Percentiles rank a stretch among this genome's conserved stretches.
These are phyloP conservation scores for Arthrobotrys sinensis DNA, from an alignment of 2,329 filamentous ascomycete genomes.

Conservation along the genomic window DNA sequence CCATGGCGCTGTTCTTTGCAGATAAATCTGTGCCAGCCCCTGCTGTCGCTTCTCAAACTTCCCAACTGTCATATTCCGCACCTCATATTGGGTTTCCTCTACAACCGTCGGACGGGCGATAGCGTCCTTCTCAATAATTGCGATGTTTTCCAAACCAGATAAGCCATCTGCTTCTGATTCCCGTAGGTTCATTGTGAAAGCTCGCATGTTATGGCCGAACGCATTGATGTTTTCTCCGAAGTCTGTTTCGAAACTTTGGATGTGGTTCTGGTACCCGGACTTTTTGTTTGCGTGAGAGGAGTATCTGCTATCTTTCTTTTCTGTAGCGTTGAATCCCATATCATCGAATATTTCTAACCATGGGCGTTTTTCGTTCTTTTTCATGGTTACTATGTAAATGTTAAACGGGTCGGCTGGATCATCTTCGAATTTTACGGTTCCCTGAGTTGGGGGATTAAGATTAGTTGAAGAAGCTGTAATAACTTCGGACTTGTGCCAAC, in stretches of 20 bases:
- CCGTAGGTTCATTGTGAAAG: constrained; percentile 60
- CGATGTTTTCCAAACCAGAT: constrained; percentile 10
- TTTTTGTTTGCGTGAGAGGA: not conserved
- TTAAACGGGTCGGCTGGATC: constrained; percentile 16
- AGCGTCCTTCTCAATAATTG: constrained; percentile 15
- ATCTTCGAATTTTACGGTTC: not conserved
- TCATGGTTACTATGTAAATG: constrained; percentile 31
- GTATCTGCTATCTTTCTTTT: constrained; percentile 66
- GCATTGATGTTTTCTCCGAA: constrained; percentile 44
- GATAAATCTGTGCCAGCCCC: not conserved
- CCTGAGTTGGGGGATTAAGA: not conserved
- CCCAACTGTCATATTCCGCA: constrained; percentile 8
- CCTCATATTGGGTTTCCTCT: not conserved
- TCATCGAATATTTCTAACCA: constrained; percentile 61
- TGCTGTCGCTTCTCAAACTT: constrained; percentile 4
- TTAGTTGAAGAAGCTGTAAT: not conserved
- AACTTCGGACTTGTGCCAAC: constrained; percentile 31
- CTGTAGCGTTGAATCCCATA: constrained; percentile 61
- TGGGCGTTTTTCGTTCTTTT: constrained; percentile 29
- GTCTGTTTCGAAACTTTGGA: constrained; percentile 48
- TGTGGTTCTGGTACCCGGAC: constrained; percentile 62
- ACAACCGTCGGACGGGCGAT: not conserved
- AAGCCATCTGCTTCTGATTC: constrained; percentile 15
- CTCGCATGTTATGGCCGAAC: constrained; percentile 41
- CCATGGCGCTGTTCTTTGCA: constrained; percentile 62